Evolutionary conservation across 352 stramenopile genomes (phyloP), one percentile per base, ranked within the genome.

Genomic region (Peronospora tabacina): DNA sequence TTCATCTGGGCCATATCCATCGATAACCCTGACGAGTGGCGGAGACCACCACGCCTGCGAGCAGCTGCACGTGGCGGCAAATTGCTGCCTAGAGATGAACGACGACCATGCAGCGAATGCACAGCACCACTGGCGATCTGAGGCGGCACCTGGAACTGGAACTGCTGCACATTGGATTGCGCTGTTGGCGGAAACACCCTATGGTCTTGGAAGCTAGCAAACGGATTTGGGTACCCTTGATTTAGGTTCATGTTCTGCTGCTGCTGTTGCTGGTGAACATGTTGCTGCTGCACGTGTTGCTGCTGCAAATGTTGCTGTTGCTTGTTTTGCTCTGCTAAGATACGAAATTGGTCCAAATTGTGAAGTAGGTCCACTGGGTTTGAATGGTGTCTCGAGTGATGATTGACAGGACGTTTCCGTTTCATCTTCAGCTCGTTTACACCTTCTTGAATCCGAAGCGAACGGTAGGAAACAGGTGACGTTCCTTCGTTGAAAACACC

Each of bases 1-100:
- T 87, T 85, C 52, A 92, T 78, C 41, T 90, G 75, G 30, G 75
- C 85, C 65, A 92, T 78, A 68, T 92, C 81, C 70, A 87, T 76
- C 22, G 81, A 92, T 17, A 92, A 45, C 0, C 81, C 81, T 9
- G 81, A 84, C 13, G 81, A 89, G n/a, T 72, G 64, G 40, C 66
- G 63, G 22, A 60, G 12, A 30, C 38, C 46, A 32, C 65, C 63
- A 16, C 64, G 59, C n/a, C 58, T 43, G 17, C 62, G 57, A 37
- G 62, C 53, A 0, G 57, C 52, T 43, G 70, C 60, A 15, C 61
- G 55, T 8, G 59, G 55, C 4, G 62, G 55, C 48, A 75, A 22
- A 29, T 61, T 72, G 38, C 62, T 77, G 13, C 64, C 65, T 10
- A 88, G 65, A 10, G 74, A 86, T 5, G 70, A 70, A 12, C 63